Evolutionary conservation across 495 filamentous ascomycete species (phyloP).

Genomic region (Podospora bellae-mahoneyi): DNA sequence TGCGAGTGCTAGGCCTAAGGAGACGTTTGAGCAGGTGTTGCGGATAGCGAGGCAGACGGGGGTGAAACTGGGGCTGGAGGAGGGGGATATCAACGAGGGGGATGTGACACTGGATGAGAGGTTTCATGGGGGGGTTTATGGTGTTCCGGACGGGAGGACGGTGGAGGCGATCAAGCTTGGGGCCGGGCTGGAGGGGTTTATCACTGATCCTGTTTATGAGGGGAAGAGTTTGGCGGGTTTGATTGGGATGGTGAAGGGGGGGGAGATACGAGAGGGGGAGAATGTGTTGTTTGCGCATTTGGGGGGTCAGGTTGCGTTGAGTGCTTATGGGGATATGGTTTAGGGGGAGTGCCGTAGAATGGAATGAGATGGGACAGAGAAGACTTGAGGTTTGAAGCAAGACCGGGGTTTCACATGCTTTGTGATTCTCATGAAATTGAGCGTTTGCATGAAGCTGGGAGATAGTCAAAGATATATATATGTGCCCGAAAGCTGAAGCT

Average conservation of each 20-base stretch:
- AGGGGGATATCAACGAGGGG: slow-evolving; percentile 51
- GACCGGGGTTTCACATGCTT: no score
- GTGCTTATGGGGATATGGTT: slow-evolving; percentile 46
- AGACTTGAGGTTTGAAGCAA: neutral
- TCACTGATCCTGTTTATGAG: slow-evolving; percentile 67
- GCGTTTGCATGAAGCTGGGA: no score
- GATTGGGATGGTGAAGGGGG: slow-evolving; percentile 58
- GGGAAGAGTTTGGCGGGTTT: slow-evolving; percentile 65
- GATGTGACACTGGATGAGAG: slow-evolving; percentile 59
- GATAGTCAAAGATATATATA: neutral
- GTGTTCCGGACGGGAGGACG: slow-evolving; percentile 55
- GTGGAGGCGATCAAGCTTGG: slow-evolving; percentile 60
- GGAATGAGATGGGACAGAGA: neutral
- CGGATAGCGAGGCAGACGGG: slow-evolving; percentile 58
- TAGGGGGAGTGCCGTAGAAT: neutral
- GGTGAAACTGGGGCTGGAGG: slow-evolving; percentile 53
- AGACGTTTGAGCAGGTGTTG: slow-evolving; percentile 56
- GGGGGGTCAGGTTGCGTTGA: slow-evolving; percentile 60
- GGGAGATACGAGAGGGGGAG: slow-evolving; percentile 49
- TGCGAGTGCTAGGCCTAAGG: slow-evolving; percentile 53
- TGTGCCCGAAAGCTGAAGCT: neutral
- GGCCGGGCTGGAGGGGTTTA: slow-evolving; percentile 59
- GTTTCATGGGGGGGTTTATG: slow-evolving; percentile 60
- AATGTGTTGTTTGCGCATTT: slow-evolving; percentile 64
- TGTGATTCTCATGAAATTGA: no score